Evolutionary conservation across 768 basidiomycete genomes (phyloP).

Genomic region (Leccinellum rugosiceps): DNA sequence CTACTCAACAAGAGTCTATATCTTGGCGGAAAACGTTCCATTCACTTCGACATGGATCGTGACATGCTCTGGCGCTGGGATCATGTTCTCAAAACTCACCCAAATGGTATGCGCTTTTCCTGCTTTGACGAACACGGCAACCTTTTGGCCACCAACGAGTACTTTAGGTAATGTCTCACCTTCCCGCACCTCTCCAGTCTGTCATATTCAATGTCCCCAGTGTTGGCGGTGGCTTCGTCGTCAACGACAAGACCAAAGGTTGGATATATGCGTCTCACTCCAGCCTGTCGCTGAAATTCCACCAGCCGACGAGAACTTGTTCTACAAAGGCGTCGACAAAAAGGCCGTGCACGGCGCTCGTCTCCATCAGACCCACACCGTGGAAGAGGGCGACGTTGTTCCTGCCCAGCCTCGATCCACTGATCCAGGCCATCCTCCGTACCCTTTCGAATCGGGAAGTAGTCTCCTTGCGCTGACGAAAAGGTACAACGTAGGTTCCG

Average conservation of each 20-base stretch:
- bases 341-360: conserved; percentile 75
- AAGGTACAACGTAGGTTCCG: conserved; percentile 71
- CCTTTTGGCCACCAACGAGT: conserved; percentile 90
- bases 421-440: conserved; percentile 64
- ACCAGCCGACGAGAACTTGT: conserved; percentile 87
- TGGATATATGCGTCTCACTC: neutral
- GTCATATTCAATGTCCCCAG: conserved; percentile 29
- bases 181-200: neutral
- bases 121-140: conserved; percentile 80
- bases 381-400: conserved; percentile 26
- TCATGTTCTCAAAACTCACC: conserved; percentile 82
- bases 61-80: conserved; percentile 96
- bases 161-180: conserved; percentile 56
- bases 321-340: conserved; percentile 91
- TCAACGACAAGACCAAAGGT: conserved; percentile 93
- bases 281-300: neutral
- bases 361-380: conserved; percentile 58
- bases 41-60: conserved; percentile 81
- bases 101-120: conserved; percentile 92
- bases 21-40: conserved; percentile 71
- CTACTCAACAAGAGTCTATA: conserved; percentile 59
- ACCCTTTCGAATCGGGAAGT: conserved; percentile 77
- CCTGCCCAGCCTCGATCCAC: conserved; percentile 10
- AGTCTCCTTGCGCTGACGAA: conserved; percentile 71
- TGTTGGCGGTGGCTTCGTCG: conserved; percentile 92